Base-by-base conservation (phyloP, 2,329 filamentous ascomycete genomes). In the Fusarium coicis region DNA sequence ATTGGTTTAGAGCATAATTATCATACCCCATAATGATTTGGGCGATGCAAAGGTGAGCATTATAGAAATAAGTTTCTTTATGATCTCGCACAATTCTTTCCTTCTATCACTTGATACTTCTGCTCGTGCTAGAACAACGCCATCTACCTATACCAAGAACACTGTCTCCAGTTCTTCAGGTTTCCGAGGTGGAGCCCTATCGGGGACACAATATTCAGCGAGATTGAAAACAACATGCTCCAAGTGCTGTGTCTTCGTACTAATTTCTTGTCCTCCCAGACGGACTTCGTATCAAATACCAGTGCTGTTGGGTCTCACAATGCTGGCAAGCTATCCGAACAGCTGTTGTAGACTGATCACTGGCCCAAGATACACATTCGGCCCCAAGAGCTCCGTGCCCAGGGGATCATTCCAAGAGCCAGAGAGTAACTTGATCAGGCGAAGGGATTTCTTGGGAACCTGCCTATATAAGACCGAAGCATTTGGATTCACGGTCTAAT, bases 151-250 rank as follows among this genome's bases (percentile, higher is more conserved):
- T 21, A 59, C 34, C 16, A 50, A 50, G 12, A 36, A n/a, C 34
- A 58, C 55, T 18, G 12, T 39, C 15, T 49, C 15, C n/a, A 49
- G 42, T 32, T 39, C 30, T 18, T n/a, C 15, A 19, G 7, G n/a
- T 18, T 32, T 26, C 21, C 19, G 73, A 21, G 37, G 37, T 39
- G 37, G 37, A 39, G 18, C 11, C 18, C 18, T 39, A 39, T 39
- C 18, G 16, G 18, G 18, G 37, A 39, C 10, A 28, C 69, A 76
- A 42, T 76, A 69, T 15, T 69, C 72, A 23, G 74, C 44, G 6
- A 73, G 57, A 30, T 60, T 46, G 26, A 64, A 73, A 21, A 71
- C 21, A 11, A 32, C 34, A 18, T 50, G 21, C 10, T 19, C 53
- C n/a, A 70, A 4, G 21, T 62, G 32, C 30, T 32, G 28, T 8